Evolutionary conservation across 179 eudicot genomes (phyloP), one percentile per base, ranked within the genome.

Genomic region (Sideroxylon spinosum): DNA sequence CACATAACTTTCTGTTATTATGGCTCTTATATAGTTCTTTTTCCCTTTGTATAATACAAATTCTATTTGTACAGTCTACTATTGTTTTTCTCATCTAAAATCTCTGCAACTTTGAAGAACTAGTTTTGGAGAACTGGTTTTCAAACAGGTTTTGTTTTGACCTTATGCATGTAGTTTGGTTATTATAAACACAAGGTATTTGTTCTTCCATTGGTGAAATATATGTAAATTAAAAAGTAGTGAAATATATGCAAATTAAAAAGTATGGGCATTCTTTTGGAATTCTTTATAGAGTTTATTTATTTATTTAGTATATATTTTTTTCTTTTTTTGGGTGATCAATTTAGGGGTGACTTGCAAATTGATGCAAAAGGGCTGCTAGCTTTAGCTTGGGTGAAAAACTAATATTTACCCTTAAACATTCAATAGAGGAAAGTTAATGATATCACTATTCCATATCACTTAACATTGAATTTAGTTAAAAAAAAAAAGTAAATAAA

Each of bases 41-140:
- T 48, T 46, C 50, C 19, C 46, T 29, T 29, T 5, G 46, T 61
- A 22, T 25, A 75, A 26, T 20, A 22, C 59, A 62, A 59, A 14
- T 57, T 16, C 59, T 10, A 48, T 75, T 49, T 75, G 78, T 62
- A 75, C 71, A 75, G 63, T 63, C 32, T 23, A 23, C 70, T 75
- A 75, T 75, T 23, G 25, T 63, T 37, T 25, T 46, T 37, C 37
- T 20, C 78, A 7, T 19, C 59, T 46, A 19, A 71, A 75, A 62
- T 62, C 59, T 75, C 7, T 22, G 23, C 69, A 46, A 44, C 69
- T 7, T 62, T 23, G 78, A 73, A 73, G n/a, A n/a, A 37, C n/a
- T 52, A 60, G 78, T 63, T 44, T 49, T 75, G n/a, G n/a, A n/a
- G n/a, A n/a, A 37, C n/a, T 52, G 71, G 78, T 63, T 44, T 49